These are phyloP conservation scores for Phaffia rhodozyma DNA, from an alignment of 1,284 basidiomycete species.

Conservation along the genomic window DNA sequence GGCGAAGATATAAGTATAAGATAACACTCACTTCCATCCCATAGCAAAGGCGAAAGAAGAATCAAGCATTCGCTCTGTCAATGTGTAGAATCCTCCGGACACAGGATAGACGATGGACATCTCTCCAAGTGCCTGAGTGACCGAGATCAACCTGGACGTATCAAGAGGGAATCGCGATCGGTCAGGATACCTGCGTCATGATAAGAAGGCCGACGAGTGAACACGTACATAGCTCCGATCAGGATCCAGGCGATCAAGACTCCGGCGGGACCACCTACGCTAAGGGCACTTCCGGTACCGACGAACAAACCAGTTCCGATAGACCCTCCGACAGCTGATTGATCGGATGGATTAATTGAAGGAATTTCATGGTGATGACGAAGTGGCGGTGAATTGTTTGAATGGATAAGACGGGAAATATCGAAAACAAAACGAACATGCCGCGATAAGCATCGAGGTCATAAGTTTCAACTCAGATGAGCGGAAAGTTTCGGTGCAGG, in stretches of 20 bases:
- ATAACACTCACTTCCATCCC: conserved; percentile 34
- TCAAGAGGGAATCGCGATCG: background rate
- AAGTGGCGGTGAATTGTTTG: background rate
- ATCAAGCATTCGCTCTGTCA: conserved; percentile 32
- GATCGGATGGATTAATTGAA: conserved; percentile 17
- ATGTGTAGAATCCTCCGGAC: conserved; percentile 38
- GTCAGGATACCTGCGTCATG: background rate
- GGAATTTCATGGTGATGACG: background rate
- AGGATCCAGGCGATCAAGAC: conserved; percentile 33
- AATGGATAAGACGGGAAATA: background rate
- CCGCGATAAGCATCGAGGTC: conserved; percentile 7
- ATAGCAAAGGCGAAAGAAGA: conserved; percentile 31
- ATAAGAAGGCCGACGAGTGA: background rate
- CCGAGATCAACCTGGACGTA: conserved; percentile 32
- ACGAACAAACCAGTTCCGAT: conserved; percentile 40
- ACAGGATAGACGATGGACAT: conserved; percentile 39
- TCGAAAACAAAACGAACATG: background rate
- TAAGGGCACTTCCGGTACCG: conserved; percentile 38
- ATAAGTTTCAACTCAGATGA: background rate
- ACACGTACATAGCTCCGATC: conserved; percentile 18
- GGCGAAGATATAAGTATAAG: no score
- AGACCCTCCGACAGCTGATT: conserved; percentile 38
- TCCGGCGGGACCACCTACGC: conserved; percentile 39
- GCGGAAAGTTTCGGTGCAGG: background rate
- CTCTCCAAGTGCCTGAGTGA: conserved; percentile 36